Evolutionary conservation across 2,329 filamentous ascomycete genomes (phyloP), one percentile per base, ranked within the genome.

Genomic region (Colletotrichum euphorbiae): DNA sequence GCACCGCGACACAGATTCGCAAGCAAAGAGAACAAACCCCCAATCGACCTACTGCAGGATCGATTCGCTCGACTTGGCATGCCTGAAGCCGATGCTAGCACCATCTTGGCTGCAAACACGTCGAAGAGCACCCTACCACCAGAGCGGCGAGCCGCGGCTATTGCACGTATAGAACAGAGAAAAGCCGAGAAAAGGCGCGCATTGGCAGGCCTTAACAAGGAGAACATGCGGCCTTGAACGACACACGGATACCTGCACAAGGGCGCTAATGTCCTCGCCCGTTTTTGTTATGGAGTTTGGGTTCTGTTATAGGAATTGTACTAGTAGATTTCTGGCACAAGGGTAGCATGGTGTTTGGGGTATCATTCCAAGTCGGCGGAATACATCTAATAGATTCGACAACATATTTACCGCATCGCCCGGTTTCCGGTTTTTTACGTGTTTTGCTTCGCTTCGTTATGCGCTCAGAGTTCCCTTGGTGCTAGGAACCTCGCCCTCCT

Each of bases 401-500:
- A 38, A 40, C 64, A 66, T 40, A 36, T 59, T 54, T 50, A 33
- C 54, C 50, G 15, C 62, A 31, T 31, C 33, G 19, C 45, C 58
- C 28, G 12, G 28, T 43, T 38, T 64, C 48, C 15, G 11, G n/a
- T 13, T 48, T 28, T 54, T 69, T 67, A 58, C 42, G 21, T 38
- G 43, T 48, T 55, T 28, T 54, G n/a, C 13, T 43, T 48, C 15
- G 21, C 17, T 21, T 17, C 38, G 15, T 21, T 58, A 69, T 15
- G 87, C 87, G 75, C 83, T 89, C 80, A 98, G 79, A 38, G 97
- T 97, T 11, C 95, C 95, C 87, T 98, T 98, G 8, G 95, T 98
- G 82, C 94, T 98, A 60, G 94, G 93, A 28, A 98, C 90, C 84
- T 99, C 96, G 3, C 93, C 94, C 80, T 97, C 94, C 77, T 91